Evolutionary conservation across 1,284 basidiomycete genomes (phyloP).

Genomic region (Irpex lacteus): DNA sequence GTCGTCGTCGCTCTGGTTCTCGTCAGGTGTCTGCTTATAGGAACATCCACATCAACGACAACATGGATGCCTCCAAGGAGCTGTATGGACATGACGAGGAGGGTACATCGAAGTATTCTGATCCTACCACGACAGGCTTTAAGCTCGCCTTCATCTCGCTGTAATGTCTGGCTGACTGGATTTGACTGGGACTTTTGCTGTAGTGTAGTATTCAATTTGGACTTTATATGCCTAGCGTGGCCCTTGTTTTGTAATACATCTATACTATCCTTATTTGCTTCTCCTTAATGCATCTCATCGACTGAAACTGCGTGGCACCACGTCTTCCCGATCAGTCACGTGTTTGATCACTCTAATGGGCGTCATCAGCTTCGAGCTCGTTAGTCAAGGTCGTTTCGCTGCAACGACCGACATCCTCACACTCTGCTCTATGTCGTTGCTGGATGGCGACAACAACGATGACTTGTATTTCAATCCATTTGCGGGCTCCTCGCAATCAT

Average conservation of each 20-base stretch:
- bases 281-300: background rate
- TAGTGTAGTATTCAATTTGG: background rate
- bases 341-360: background rate
- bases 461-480: constrained; percentile 19
- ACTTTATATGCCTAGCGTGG: background rate
- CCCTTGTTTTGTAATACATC: background rate
- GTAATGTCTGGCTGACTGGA: background rate
- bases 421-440: constrained; percentile 11
- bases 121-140: constrained; percentile 22
- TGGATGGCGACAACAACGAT: constrained; percentile 3
- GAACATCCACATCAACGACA: constrained; percentile 20
- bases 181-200: background rate
- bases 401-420: constrained; percentile 3
- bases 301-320: too few relatives aligned
- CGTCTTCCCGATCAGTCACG: background rate
- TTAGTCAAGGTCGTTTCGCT: background rate
- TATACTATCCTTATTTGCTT: background rate
- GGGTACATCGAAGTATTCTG: constrained; percentile 18
- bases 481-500: constrained; percentile 19
- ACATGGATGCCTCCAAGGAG: constrained; percentile 12
- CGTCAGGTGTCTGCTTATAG: constrained; percentile 21
- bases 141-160: background rate
- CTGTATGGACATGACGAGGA: constrained; percentile 26
- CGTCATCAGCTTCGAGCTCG: constrained; percentile 1
- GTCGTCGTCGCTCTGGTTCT: constrained; percentile 14